Percentiles rank a stretch among this genome's conserved stretches.
These are phyloP conservation scores for Thelonectria rubi DNA, from an alignment of 2,329 filamentous ascomycete genomes.

Conservation along the genomic window DNA sequence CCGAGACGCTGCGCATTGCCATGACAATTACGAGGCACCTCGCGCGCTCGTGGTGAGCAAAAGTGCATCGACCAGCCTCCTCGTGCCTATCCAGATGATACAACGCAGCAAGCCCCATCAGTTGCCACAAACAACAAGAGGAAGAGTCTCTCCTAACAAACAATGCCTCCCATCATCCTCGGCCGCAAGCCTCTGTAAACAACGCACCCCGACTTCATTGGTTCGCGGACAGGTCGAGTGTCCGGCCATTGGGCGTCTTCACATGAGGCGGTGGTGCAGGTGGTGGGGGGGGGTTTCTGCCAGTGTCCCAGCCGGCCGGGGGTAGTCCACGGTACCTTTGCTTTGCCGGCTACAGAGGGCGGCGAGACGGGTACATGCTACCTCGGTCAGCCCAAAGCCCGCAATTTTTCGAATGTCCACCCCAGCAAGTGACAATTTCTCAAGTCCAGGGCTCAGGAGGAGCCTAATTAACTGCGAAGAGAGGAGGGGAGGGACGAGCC, in stretches of 20 bases:
- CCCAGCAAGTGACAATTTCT: slow-evolving; percentile 37
- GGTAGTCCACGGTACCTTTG: slow-evolving; percentile 32
- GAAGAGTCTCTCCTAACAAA: neutral
- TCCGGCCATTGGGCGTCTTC: slow-evolving; percentile 22
- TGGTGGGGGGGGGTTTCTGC: slow-evolving; percentile 27
- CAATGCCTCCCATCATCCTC: neutral
- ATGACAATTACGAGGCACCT: neutral
- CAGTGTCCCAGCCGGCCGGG: slow-evolving; percentile 16
- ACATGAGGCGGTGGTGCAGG: neutral
- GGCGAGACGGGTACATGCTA: slow-evolving; percentile 16
- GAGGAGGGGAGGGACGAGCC: neutral
- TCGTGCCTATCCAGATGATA: neutral
- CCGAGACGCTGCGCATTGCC: neutral
- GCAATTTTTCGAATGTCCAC: slow-evolving; percentile 33
- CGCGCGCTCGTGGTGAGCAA: neutral
- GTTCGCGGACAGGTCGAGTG: slow-evolving; percentile 22
- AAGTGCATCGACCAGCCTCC: slow-evolving; percentile 3
- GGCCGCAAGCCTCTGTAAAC: slow-evolving; percentile 25
- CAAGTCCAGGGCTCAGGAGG: slow-evolving; percentile 20
- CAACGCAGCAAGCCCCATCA: neutral
- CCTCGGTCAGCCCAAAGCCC: slow-evolving; percentile 10
- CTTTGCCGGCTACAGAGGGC: slow-evolving; percentile 7
- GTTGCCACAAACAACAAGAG: neutral
- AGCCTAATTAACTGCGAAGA: neutral
- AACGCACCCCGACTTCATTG: slow-evolving; percentile 39